A percentile compares a stretch with the other conserved stretches of the same genome.
Conservation (phyloP, 164 flowering plant genomes). For the Euptelea pleiosperma region DNA sequence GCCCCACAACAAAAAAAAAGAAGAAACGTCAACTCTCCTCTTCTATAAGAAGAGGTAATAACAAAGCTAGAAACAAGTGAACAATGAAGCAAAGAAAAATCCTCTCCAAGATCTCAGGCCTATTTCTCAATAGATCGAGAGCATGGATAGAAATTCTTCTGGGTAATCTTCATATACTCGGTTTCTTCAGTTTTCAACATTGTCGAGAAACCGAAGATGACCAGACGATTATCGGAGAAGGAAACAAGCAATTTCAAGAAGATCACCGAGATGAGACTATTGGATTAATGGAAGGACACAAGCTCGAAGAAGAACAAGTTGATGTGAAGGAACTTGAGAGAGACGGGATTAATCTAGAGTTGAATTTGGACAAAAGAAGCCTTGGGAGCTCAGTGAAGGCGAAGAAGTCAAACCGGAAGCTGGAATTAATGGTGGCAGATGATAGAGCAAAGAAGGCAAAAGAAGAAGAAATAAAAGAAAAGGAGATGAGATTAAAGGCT, state of each 20-base stretch:
- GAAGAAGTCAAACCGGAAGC: no score
- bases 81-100: neutral
- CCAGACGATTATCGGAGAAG: neutral
- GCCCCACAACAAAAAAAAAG: no score
- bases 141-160: neutral
- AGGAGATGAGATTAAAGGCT: constrained; percentile 2
- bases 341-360: neutral
- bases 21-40: no score
- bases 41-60: no score
- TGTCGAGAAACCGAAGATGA: neutral
- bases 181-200: neutral
- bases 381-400: no score
- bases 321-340: neutral
- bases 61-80: neutral
- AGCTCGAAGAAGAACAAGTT: neutral
- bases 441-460: neutral
- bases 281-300: neutral
- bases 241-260: neutral
- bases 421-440: no score
- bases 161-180: neutral
- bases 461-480: neutral
- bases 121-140: neutral
- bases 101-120: neutral
- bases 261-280: neutral
- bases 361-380: neutral